Conservation (phyloP, 768 basidiomycete genomes). For the Ephemerocybe angulata region DNA sequence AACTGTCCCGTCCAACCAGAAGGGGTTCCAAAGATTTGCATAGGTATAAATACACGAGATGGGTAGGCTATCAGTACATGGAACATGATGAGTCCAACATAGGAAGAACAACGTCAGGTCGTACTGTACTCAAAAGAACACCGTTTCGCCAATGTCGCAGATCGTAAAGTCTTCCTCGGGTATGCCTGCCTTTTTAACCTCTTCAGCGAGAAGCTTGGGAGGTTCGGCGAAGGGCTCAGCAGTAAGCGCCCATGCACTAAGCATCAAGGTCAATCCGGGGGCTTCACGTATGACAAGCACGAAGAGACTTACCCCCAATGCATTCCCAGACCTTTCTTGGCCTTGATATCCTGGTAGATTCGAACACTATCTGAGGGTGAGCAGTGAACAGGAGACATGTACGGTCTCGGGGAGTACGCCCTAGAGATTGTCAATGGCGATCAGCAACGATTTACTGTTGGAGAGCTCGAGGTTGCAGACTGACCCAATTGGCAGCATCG, state of each 20-base stretch:
- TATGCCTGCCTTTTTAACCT: slow-evolving; percentile 48
- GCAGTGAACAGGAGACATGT: slow-evolving; percentile 58
- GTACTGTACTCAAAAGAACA: slow-evolving; percentile 29
- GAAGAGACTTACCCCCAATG: slow-evolving; percentile 51
- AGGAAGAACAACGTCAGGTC: too few relatives aligned
- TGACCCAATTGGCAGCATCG: slow-evolving; percentile 66
- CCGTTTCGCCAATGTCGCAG: slow-evolving; percentile 61
- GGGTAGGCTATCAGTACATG: too few relatives aligned
- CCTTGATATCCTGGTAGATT: slow-evolving; percentile 60
- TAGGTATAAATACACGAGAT: too few relatives aligned
- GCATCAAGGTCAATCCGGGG: too few relatives aligned
- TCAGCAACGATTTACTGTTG: too few relatives aligned
- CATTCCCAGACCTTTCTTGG: slow-evolving; percentile 61
- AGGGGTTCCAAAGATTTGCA: too few relatives aligned
- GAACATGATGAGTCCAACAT: too few relatives aligned
- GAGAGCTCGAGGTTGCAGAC: too few relatives aligned
- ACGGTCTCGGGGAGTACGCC: slow-evolving; percentile 51
- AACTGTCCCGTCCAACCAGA: too few relatives aligned
- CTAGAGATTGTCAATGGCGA: slow-evolving; percentile 40
- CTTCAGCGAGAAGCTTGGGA: slow-evolving; percentile 48
- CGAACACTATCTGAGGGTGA: slow-evolving; percentile 65
- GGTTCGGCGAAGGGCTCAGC: slow-evolving; percentile 56
- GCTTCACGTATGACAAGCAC: background rate
- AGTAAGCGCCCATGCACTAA: slow-evolving; percentile 47
- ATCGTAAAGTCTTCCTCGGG: slow-evolving; percentile 50